Percentiles rank a stretch among this genome's conserved stretches.
These are phyloP conservation scores for Phylloporus scabripes DNA, from an alignment of 768 basidiomycete genomes.

Conservation along the genomic window DNA sequence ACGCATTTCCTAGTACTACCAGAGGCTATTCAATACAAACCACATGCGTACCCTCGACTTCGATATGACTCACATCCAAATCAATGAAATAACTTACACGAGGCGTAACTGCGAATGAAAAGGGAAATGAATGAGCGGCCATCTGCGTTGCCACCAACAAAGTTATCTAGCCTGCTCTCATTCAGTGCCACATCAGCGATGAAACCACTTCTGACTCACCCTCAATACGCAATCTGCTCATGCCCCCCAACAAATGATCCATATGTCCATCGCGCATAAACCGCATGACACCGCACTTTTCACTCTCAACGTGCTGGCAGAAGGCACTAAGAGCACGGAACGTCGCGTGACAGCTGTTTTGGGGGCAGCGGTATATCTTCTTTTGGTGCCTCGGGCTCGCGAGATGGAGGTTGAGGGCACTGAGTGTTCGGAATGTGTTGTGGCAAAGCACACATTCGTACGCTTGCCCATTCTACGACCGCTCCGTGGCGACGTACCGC, in stretches of 20 bases:
- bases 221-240: constrained; percentile 14
- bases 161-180: background rate
- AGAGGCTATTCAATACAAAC: too few relatives aligned
- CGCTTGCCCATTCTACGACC: constrained; percentile 37
- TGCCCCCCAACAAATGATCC: constrained; percentile 27
- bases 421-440: constrained; percentile 34
- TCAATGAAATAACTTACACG: background rate
- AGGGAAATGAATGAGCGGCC: background rate
- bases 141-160: background rate
- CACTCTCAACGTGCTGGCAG: constrained; percentile 60
- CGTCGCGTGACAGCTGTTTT: constrained; percentile 35
- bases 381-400: constrained; percentile 55
- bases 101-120: background rate
- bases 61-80: background rate
- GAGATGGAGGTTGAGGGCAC: constrained; percentile 55
- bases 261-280: constrained; percentile 41
- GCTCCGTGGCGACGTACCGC: constrained; percentile 29
- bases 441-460: constrained; percentile 69
- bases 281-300: constrained; percentile 48
- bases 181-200: background rate
- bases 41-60: constrained; percentile 77
- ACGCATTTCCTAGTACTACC: constrained; percentile 13
- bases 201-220: constrained; percentile 6
- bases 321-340: constrained; percentile 54
- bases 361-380: constrained; percentile 51